Percentiles rank a stretch among this genome's conserved stretches.
phyloP scores from a whole-genome alignment of 495 filamentous ascomycete genomes.

The Delitschia confertaspora region DNA sequence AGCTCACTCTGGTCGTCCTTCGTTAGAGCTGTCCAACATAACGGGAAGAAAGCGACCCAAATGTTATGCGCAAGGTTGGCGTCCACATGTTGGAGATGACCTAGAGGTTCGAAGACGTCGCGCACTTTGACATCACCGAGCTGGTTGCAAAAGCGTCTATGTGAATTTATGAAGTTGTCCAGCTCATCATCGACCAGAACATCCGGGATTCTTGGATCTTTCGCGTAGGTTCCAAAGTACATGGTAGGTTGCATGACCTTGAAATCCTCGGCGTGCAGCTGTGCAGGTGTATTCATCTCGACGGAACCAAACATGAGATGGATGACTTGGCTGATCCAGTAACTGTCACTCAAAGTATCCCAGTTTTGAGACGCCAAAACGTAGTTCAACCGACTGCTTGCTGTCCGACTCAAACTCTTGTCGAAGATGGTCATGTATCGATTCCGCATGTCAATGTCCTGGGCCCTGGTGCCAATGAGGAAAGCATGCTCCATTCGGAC shows the following conservation, averaged over 20 bases:
- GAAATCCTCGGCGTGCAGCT: slow-evolving; percentile 77
- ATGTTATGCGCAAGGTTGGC: slow-evolving; percentile 67
- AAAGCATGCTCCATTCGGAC: slow-evolving; percentile 97
- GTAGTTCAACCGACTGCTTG: slow-evolving; percentile 77
- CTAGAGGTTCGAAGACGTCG: slow-evolving; percentile 82
- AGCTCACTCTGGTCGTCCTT: slow-evolving; percentile 87
- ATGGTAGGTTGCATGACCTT: slow-evolving; percentile 60
- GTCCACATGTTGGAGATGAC: slow-evolving; percentile 91
- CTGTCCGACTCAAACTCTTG: slow-evolving; percentile 75
- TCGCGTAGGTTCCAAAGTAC: slow-evolving; percentile 58
- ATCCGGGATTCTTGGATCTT: slow-evolving; percentile 62
- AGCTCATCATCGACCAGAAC: slow-evolving; percentile 72
- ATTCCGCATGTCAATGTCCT: slow-evolving; percentile 94
- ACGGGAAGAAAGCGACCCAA: slow-evolving; percentile 84
- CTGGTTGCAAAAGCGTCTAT: slow-evolving; percentile 72
- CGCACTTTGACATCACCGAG: slow-evolving; percentile 73
- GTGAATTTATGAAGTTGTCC: slow-evolving; percentile 66
- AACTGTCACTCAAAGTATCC: slow-evolving; percentile 88
- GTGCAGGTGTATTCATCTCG: slow-evolving; percentile 67
- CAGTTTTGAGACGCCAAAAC: slow-evolving; percentile 91
- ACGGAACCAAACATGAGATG: slow-evolving; percentile 85
- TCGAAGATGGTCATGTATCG: slow-evolving; percentile 94
- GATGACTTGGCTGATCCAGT: slow-evolving; percentile 90
- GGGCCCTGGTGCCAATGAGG: slow-evolving; percentile 85
- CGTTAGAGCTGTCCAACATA: slow-evolving; percentile 82